Conservation (phyloP, 169 alveolate genomes). For the Theileria annulata region DNA sequence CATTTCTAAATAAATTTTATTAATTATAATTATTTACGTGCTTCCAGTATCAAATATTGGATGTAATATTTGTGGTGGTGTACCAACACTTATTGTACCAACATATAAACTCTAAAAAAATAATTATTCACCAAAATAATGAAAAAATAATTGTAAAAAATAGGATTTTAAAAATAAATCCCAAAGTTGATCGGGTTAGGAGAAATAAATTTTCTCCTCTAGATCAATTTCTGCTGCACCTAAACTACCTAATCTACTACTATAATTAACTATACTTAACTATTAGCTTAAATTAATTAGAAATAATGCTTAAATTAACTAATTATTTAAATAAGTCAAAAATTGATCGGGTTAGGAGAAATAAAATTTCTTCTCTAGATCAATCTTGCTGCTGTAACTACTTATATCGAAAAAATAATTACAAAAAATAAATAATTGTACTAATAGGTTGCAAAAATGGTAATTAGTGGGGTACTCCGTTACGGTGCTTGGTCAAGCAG, state of each 20-base stretch:
- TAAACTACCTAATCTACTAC: too few species aligned
- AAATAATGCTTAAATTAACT: neutral
- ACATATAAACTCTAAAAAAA: slow-evolving; percentile 67
- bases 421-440: too few species aligned
- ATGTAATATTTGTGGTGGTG: slow-evolving; percentile 78
- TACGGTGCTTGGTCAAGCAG: too few species aligned
- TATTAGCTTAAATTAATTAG: neutral
- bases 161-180: neutral
- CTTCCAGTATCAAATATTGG: slow-evolving; percentile 86
- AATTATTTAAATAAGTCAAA: neutral
- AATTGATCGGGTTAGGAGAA: neutral
- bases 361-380: neutral
- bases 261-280: too few species aligned
- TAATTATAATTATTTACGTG: slow-evolving; percentile 65
- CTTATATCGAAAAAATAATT: neutral
- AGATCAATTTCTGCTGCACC: too few species aligned
- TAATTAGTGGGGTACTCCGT: neutral
- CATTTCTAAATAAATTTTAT: too few species aligned
- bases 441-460: neutral
- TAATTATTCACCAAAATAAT: slow-evolving; percentile 7
- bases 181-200: too few species aligned
- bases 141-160: neutral
- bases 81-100: slow-evolving; percentile 74
- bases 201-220: too few species aligned
- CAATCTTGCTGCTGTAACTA: neutral